A percentile compares a stretch with the other conserved stretches of the same genome.
phyloP scores from a whole-genome alignment of 2,329 filamentous ascomycete species.

The Epichloe hybrida region DNA sequence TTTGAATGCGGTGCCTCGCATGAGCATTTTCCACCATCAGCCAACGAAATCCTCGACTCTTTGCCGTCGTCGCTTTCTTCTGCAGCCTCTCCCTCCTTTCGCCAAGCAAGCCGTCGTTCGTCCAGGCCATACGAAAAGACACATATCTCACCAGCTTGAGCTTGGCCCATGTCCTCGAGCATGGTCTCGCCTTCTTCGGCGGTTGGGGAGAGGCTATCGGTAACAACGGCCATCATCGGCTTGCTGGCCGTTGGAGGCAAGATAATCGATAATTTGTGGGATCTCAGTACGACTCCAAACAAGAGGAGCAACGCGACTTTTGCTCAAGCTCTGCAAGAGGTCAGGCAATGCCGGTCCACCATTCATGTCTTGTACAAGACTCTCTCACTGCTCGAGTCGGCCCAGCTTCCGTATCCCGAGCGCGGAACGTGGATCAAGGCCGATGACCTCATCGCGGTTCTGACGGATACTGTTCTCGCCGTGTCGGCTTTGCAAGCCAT shows the following conservation, averaged over 20 bases:
- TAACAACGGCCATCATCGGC: constrained; percentile 24
- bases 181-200: constrained; percentile 1
- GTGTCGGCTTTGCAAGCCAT: constrained; percentile 20
- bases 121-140: background rate
- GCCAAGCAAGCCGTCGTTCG: background rate
- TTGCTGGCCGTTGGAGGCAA: constrained; percentile 22
- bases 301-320: constrained; percentile 13
- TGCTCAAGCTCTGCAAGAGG: constrained; percentile 20
- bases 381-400: constrained; percentile 19
- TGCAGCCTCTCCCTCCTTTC: background rate
- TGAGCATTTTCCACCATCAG: background rate
- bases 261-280: constrained; percentile 21
- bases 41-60: background rate
- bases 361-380: constrained; percentile 24
- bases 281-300: constrained; percentile 19
- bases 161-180: background rate
- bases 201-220: constrained; percentile 17
- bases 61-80: background rate
- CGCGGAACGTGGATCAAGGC: constrained; percentile 22
- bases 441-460: constrained; percentile 21
- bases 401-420: constrained; percentile 20
- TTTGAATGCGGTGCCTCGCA: background rate
- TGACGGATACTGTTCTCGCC: constrained; percentile 24
- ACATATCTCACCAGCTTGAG: background rate
- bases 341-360: constrained; percentile 25